Percentiles rank a stretch among this genome's conserved stretches.
These are phyloP conservation scores for Boletellus deceptivus DNA, from an alignment of 1,284 basidiomycete species.

Conservation along the genomic window DNA sequence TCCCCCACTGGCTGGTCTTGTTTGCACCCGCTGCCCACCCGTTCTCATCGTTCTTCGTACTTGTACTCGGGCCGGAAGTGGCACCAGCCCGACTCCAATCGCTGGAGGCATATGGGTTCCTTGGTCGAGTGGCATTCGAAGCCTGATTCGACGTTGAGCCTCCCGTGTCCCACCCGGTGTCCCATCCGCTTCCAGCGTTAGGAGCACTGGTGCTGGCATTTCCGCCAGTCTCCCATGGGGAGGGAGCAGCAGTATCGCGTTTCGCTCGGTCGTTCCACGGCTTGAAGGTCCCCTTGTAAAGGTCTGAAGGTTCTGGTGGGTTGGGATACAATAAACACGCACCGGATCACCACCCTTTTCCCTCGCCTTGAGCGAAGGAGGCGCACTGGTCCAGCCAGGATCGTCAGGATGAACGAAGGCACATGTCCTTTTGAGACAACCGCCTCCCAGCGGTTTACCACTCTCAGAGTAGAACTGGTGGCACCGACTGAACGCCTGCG, in stretches of 20 bases:
- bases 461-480: slow-evolving; percentile 28
- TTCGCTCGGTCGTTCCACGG: slow-evolving; percentile 5
- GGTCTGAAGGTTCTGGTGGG: not conserved
- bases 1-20: not conserved
- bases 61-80: not conserved
- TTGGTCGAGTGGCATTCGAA: not conserved
- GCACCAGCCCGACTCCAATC: slow-evolving; percentile 3
- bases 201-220: not conserved
- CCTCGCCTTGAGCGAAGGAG: slow-evolving; percentile 4
- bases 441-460: slow-evolving; percentile 20
- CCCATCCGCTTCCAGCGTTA: slow-evolving; percentile 7
- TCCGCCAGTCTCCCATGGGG: slow-evolving; percentile 1
- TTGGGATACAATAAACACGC: not conserved
- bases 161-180: slow-evolving; percentile 6
- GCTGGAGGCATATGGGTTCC: not conserved
- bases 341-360: slow-evolving; percentile 20
- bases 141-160: slow-evolving; percentile 6
- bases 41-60: not conserved
- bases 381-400: slow-evolving; percentile 22
- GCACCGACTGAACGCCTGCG: slow-evolving; percentile 2
- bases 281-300: slow-evolving; percentile 9
- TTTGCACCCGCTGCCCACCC: slow-evolving; percentile 8
- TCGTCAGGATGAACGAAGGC: slow-evolving; percentile 28
- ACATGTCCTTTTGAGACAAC: slow-evolving; percentile 24
- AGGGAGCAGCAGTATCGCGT: not conserved